These are phyloP conservation scores for Geosiphon pyriformis DNA, from an alignment of 192 early-diverging fungal genomes.

Conservation along the genomic window DNA sequence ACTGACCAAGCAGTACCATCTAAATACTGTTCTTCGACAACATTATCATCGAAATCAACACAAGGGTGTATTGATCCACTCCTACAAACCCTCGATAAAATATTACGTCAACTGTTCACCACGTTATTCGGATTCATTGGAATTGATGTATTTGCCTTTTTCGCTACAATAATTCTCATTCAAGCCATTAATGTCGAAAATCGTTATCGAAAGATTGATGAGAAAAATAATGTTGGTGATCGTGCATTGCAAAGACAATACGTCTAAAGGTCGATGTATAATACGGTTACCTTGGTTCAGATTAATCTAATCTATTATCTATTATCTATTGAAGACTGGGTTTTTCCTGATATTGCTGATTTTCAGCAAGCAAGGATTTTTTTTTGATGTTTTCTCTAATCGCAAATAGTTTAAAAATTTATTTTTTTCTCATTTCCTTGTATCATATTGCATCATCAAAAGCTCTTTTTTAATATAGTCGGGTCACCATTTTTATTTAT, in stretches of 20 bases:
- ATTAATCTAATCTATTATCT: too few species aligned
- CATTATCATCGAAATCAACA: background rate
- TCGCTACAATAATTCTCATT: slow-evolving; percentile 32
- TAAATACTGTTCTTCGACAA: slow-evolving; percentile 16
- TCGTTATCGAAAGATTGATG: slow-evolving; percentile 29
- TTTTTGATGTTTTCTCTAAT: too few species aligned
- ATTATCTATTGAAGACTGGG: too few species aligned
- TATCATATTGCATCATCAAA: too few species aligned
- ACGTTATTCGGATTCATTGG: slow-evolving; percentile 38
- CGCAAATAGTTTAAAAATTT: too few species aligned
- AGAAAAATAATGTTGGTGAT: slow-evolving; percentile 4
- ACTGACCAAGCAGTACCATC: slow-evolving; percentile 15
- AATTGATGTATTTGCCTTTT: slow-evolving; percentile 32
- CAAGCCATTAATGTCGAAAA: slow-evolving; percentile 43
- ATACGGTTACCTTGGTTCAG: too few species aligned
- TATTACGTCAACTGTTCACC: slow-evolving; percentile 33
- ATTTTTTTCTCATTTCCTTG: too few species aligned
- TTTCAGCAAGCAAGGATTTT: too few species aligned
- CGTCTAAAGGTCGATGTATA: slow-evolving; percentile 6
- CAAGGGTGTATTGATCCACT: slow-evolving; percentile 29
- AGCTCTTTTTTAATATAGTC: too few species aligned
- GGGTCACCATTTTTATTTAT: too few species aligned
- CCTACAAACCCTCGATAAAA: slow-evolving; percentile 21
- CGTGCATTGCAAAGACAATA: slow-evolving; percentile 16
- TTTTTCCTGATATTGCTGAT: too few species aligned